Percentiles rank a stretch among this genome's conserved stretches.
Evolutionary conservation across 495 filamentous ascomycete species (phyloP).

Genomic region (Aspergillus affinis): DNA sequence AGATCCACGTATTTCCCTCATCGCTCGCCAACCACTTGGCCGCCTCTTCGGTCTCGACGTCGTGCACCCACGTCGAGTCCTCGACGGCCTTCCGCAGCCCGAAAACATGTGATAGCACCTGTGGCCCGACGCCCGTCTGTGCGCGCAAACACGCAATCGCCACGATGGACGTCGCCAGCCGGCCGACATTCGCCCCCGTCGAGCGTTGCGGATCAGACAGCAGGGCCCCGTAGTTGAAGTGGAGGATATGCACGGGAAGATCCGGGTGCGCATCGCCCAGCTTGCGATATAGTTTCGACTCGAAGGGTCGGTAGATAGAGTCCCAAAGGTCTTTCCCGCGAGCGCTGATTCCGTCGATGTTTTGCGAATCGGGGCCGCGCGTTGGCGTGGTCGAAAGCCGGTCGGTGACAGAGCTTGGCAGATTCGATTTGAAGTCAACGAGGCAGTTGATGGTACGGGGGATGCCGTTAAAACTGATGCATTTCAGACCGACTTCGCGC

Average conservation of each 20-base stretch:
- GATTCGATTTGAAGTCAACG: conserved; percentile 57
- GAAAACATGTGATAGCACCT: conserved; percentile 74
- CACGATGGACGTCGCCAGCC: conserved; percentile 65
- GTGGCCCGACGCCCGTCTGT: conserved; percentile 75
- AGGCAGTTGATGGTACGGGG: conserved; percentile 79
- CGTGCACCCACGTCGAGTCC: conserved; percentile 56
- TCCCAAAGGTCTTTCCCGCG: conserved; percentile 67
- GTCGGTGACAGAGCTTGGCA: conserved; percentile 48
- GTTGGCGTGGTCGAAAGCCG: conserved; percentile 49
- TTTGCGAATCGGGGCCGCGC: conserved; percentile 45
- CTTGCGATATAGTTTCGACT: conserved; percentile 63
- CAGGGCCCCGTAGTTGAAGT: conserved; percentile 66
- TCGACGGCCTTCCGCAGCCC: conserved; percentile 70
- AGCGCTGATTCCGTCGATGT: conserved; percentile 48
- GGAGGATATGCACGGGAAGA: conserved; percentile 72
- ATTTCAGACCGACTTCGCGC: conserved; percentile 78
- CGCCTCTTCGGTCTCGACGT: conserved; percentile 54
- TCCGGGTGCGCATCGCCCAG: conserved; percentile 72
- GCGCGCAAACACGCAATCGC: conserved; percentile 69
- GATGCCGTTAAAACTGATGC: conserved; percentile 82
- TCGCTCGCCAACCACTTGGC: conserved; percentile 67
- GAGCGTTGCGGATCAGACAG: conserved; percentile 65
- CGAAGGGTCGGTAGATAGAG: conserved; percentile 70
- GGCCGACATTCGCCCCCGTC: conserved; percentile 52
- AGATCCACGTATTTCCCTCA: conserved; percentile 70